phyloP scores from a whole-genome alignment of 2,329 filamentous ascomycete genomes.

The Cryphonectria radicalis region DNA sequence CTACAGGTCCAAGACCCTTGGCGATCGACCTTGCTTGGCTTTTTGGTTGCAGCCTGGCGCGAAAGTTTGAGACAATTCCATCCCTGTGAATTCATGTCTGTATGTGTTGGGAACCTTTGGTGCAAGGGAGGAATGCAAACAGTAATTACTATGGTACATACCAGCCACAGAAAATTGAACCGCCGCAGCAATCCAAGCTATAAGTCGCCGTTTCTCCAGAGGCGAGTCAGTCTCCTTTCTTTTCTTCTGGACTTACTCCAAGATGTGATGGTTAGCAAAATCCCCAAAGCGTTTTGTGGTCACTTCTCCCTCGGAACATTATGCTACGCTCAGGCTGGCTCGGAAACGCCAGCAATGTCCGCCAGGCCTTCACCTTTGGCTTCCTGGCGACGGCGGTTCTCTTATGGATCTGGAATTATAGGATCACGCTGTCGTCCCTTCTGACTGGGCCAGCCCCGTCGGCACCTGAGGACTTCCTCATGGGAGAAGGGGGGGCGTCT shows the following conservation, averaged over 20 bases:
- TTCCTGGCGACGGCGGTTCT: background rate
- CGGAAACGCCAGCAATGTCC: background rate
- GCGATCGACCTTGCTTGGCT: background rate
- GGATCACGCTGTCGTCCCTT: background rate
- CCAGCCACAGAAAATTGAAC: background rate
- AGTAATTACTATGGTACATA: background rate
- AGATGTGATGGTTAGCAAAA: background rate
- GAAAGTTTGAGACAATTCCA: background rate
- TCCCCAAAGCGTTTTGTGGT: background rate
- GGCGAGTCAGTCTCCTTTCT: background rate
- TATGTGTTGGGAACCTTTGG: background rate
- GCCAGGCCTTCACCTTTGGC: background rate
- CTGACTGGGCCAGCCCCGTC: background rate
- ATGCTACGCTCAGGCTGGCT: background rate
- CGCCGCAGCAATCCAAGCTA: background rate
- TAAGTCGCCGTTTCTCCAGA: background rate
- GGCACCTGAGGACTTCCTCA: background rate
- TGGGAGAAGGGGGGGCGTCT: background rate
- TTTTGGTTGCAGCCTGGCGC: background rate
- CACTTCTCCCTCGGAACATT: background rate
- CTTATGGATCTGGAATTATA: conserved; percentile 8
- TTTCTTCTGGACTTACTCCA: background rate
- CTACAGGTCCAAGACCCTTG: background rate
- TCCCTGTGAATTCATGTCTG: background rate
- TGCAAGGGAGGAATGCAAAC: background rate